Evolutionary conservation across 345 rosid species (phyloP).

Genomic region (Gossypium ekmanianum): DNA sequence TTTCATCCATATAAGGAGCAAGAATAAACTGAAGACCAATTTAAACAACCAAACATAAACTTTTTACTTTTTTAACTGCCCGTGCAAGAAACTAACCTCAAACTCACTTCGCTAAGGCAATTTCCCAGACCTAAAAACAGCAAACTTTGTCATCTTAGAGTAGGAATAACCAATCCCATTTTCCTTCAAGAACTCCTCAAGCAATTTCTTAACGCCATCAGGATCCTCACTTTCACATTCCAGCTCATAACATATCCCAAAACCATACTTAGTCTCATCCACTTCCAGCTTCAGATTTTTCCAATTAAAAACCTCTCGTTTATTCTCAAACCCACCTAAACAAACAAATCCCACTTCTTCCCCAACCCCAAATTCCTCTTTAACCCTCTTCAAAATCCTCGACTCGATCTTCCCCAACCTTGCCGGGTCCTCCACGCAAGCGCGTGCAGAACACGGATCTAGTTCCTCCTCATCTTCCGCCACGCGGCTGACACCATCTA

Average conservation of each 20-base stretch:
- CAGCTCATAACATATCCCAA: constrained; percentile 69
- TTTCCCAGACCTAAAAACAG: constrained; percentile 65
- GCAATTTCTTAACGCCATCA: constrained; percentile 53
- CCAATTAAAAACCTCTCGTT: constrained; percentile 64
- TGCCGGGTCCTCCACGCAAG: constrained; percentile 45
- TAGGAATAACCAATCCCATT: constrained; percentile 51
- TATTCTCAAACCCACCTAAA: constrained; percentile 84
- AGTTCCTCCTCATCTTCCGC: constrained; percentile 87
- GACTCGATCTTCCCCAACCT: constrained; percentile 41
- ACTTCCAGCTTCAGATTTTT: constrained; percentile 69
- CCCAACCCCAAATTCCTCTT: constrained; percentile 59
- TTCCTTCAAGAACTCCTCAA: constrained; percentile 54
- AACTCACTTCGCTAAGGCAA: constrained; percentile 42
- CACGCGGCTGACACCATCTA: constrained; percentile 76
- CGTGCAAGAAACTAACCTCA: background rate
- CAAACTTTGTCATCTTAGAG: constrained; percentile 75
- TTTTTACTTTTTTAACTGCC: background rate
- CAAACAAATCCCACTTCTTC: constrained; percentile 51
- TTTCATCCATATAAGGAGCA: background rate
- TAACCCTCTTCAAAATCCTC: constrained; percentile 60
- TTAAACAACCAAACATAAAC: background rate
- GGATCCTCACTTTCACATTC: constrained; percentile 84
- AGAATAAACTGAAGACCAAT: background rate
- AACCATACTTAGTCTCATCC: constrained; percentile 70
- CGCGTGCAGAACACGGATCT: constrained; percentile 33